Conservation (phyloP, 495 filamentous ascomycete genomes). For the Daldinia decipiens region DNA sequence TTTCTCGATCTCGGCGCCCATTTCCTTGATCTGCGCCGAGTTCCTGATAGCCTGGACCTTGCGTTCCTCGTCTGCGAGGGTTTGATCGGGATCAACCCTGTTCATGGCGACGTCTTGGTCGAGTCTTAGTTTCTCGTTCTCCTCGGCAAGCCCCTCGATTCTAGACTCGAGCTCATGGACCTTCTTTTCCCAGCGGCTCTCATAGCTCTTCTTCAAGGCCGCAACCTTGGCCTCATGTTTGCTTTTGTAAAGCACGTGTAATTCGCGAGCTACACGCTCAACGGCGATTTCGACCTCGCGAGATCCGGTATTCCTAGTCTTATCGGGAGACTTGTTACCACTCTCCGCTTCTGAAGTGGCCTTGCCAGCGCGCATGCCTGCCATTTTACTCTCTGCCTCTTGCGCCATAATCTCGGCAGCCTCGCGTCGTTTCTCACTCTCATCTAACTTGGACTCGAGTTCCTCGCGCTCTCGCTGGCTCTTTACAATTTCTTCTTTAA, state of each 20-base stretch:
- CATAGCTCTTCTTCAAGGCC: constrained; percentile 94
- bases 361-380: constrained; percentile 68
- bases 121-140: constrained; percentile 76
- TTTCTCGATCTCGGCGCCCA: constrained; percentile 74
- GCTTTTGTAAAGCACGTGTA: constrained; percentile 92
- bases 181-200: constrained; percentile 87
- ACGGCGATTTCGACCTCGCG: constrained; percentile 84
- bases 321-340: constrained; percentile 43
- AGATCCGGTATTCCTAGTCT: constrained; percentile 41
- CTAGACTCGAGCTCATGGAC: constrained; percentile 76
- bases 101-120: constrained; percentile 73
- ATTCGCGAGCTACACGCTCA: constrained; percentile 87
- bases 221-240: constrained; percentile 97
- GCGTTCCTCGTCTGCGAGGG: constrained; percentile 58
- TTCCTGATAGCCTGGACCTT: constrained; percentile 62
- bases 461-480: constrained; percentile 80
- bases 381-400: constrained; percentile 78
- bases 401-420: constrained; percentile 70
- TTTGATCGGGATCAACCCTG: constrained; percentile 62
- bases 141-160: constrained; percentile 70
- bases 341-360: constrained; percentile 50
- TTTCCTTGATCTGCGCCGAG: constrained; percentile 63
- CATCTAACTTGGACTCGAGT: constrained; percentile 73
- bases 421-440: constrained; percentile 76
- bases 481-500: constrained; percentile 82